phyloP scores from a whole-genome alignment of 257 asterid species.

The Apocynum venetum region DNA sequence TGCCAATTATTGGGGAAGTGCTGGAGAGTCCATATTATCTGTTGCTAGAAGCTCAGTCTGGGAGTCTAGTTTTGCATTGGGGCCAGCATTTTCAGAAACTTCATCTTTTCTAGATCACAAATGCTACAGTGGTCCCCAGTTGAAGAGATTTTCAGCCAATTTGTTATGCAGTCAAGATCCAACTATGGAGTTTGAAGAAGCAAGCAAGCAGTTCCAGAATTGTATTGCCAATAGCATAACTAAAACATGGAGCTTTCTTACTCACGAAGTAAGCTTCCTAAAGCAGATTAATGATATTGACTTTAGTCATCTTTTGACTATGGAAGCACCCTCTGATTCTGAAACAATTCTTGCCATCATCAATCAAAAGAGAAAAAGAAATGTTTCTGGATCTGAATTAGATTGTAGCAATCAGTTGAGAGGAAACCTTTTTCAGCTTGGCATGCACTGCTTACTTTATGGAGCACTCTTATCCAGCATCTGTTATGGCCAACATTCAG shows the following conservation, averaged over 20 bases:
- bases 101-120: conserved; percentile 12
- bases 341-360: conserved; percentile 2
- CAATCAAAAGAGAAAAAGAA: neutral
- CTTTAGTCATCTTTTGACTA: conserved; percentile 31
- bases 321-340: conserved; percentile 3
- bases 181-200: conserved; percentile 26
- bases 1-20: conserved; percentile 47
- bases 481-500: conserved; percentile 35
- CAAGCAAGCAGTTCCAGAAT: conserved; percentile 20
- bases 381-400: conserved; percentile 11
- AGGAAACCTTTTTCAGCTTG: conserved; percentile 30
- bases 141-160: conserved; percentile 2
- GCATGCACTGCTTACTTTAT: conserved; percentile 48
- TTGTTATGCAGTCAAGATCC: neutral
- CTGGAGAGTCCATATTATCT: conserved; percentile 56
- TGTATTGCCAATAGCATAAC: conserved; percentile 35
- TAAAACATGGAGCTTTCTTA: conserved; percentile 49
- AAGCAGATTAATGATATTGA: conserved; percentile 37
- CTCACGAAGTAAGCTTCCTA: conserved; percentile 35
- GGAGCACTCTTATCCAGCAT: conserved; percentile 46
- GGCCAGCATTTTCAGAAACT: conserved; percentile 8
- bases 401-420: conserved; percentile 16
- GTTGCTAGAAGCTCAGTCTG: conserved; percentile 31
- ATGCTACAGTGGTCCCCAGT: conserved; percentile 24
- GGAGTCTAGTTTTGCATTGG: conserved; percentile 16